Conservation (phyloP, 2,329 filamentous ascomycete genomes). For the Ceratocystiopsis sp. region DNA sequence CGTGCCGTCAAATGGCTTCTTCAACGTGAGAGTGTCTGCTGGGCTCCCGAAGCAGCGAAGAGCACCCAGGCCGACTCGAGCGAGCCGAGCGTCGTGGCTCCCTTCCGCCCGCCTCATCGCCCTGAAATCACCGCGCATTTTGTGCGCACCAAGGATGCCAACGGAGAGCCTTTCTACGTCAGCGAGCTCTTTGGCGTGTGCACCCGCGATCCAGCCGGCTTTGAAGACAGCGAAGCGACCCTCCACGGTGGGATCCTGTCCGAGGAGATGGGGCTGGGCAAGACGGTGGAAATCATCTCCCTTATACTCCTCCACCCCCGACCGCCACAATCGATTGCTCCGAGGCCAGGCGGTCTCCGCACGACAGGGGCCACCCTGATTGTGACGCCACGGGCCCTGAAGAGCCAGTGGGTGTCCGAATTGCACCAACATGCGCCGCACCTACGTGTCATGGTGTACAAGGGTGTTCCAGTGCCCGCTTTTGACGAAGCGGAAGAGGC, state of each 20-base stretch:
- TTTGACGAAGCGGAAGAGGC: constrained; percentile 21
- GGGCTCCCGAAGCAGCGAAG: constrained; percentile 14
- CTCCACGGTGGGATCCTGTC: constrained; percentile 49
- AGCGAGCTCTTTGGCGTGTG: constrained; percentile 48
- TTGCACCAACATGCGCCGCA: constrained; percentile 39
- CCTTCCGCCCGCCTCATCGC: constrained; percentile 7
- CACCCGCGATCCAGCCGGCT: constrained; percentile 29
- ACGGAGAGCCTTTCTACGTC: constrained; percentile 19
- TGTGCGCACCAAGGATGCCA: constrained; percentile 22
- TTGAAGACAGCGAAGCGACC: constrained; percentile 22
- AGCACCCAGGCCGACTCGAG: constrained; percentile 1
- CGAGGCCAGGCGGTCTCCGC: constrained; percentile 40
- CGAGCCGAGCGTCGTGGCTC: constrained; percentile 11
- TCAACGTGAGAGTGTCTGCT: constrained; percentile 43
- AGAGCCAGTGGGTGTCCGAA: constrained; percentile 45
- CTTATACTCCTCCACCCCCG: constrained; percentile 49
- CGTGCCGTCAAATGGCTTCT: constrained; percentile 56
- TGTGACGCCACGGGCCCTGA: constrained; percentile 38
- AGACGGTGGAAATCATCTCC: constrained; percentile 59
- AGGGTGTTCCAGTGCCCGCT: constrained; percentile 24
- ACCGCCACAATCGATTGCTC: constrained; percentile 14
- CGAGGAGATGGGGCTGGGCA: constrained; percentile 73
- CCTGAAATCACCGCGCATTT: constrained; percentile 26
- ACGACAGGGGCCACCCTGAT: constrained; percentile 42
- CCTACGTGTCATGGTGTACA: constrained; percentile 38